These are phyloP conservation scores for Cynanchum wilfordii DNA, from an alignment of 257 asterid species.

Conservation along the genomic window DNA sequence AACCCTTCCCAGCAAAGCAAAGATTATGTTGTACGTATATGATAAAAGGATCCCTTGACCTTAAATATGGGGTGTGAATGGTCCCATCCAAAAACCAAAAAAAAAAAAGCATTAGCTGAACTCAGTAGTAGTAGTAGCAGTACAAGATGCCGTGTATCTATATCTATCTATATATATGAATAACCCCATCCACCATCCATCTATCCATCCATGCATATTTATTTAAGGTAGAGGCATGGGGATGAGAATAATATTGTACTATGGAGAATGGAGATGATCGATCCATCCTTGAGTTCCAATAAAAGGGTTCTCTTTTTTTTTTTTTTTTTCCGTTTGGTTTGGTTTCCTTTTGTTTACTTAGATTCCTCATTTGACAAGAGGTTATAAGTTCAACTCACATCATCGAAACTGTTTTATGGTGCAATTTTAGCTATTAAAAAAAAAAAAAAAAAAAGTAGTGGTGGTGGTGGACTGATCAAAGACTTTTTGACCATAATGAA, in stretches of 20 bases:
- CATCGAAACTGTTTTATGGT: no score
- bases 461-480: constrained; percentile 7
- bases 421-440: no score
- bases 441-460: neutral
- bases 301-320: constrained; percentile 21
- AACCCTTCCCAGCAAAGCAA: neutral
- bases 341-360: no score
- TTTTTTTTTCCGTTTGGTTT: no score
- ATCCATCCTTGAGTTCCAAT: constrained; percentile 28
- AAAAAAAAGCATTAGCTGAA: constrained; percentile 3
- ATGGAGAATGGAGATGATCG: constrained; percentile 16
- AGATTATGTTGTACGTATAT: neutral
- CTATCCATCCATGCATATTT: constrained; percentile 13
- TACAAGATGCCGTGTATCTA: neutral
- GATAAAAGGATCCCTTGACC: neutral
- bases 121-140: neutral
- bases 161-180: no score
- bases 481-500: constrained; percentile 30
- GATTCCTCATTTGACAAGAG: no score
- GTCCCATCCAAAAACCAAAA: constrained; percentile 17
- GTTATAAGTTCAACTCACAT: no score
- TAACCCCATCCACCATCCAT: constrained; percentile 24
- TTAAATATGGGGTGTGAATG: constrained; percentile 9
- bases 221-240: neutral
- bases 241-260: neutral